Evolutionary conservation across 805 yeast species (phyloP), one percentile per base, ranked within the genome.

Genomic region (Wickerhamomyces sydowiorum): DNA sequence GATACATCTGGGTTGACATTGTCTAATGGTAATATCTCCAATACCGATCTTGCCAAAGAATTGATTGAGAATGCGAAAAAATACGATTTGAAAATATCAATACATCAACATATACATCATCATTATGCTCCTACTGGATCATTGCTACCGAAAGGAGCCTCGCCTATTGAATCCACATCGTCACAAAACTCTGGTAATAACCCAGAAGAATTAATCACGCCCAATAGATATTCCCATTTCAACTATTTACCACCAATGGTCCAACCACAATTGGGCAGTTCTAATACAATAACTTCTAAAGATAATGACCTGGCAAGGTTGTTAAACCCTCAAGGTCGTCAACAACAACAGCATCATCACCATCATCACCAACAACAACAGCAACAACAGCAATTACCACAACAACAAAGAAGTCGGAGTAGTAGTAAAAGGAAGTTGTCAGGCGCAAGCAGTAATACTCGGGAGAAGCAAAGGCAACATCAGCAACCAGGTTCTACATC

Each of bases 21-120:
- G 2, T 62, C 74, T 0, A 61, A 67, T 23, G 89, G 88, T 2
- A 51, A 61, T 2, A 80, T 84, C 4, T 60, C 66, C 32, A 66
- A 71, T 18, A 73, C 76, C 43, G 80, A 74, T 28, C 54, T 75
- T 15, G 88, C 78, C 0, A 77, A 76, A 41, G 66, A 70, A 46
- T 60, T 85, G 9, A 69, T 85, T 7, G 74, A 75, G 28, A 71
- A 80, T 40, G 90, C 90, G 0, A 78, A 73, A 46, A 62, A 64
- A 38, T 71, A 76, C 50, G 71, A 75, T 17, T 64, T 84, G 34
- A 71, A 75, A 36, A 70, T 88, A 13, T 80, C 88, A 4, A 75
- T 88, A 18, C 95, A 88, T 62, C 96, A 88, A 59, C 96, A 86
- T 60, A 80, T 84, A 36, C 91, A 86, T 60, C 86, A 86, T 57